Base-by-base conservation (phyloP, 345 rosid species). In the Rhodamnia argentea region DNA sequence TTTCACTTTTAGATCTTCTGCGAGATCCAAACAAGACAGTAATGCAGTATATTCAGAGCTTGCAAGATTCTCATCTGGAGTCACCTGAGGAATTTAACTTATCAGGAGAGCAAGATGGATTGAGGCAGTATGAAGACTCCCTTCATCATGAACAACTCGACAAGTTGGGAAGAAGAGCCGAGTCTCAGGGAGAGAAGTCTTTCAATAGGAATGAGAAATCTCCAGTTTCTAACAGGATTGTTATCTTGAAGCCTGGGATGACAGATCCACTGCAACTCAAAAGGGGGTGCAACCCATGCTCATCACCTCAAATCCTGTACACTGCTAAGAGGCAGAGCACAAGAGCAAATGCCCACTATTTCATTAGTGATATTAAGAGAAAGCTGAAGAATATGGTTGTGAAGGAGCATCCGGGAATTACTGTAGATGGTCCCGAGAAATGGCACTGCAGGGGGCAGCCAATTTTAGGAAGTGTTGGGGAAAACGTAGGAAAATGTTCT, bases 181-280 rank as follows among this genome's bases (percentile, higher is more conserved):
- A 92, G 83, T 88, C 93, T 85, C 86, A 82, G 83, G 93, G 90
- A 84, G 90, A 70, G 85, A 89, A 86, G 58, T 85, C 86, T 29
- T 87, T 84, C 37, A 89, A 87, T 82, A 92, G 82, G 86, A 87
- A 83, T 82, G 90, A 88, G 70, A 75, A 86, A 60, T 87, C 92
- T 76, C 92, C 93, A 91, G 87, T 91, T 87, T 89, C 95, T 44
- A 95, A 92, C 86, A 88, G 87, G 78, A 96, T 96, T 87, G 93
- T 94, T 57, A 93, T 94, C 86, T 90, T 95, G 91, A 95, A 95
- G 93, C 99, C 99, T 84, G 91, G 93, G 83, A 85, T 91, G 54
- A 76, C 88, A 55, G 84, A 86, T 75, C 32, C 88, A 89, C 91
- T 86, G 86, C 90, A 87, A 78, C 90, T 92, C 52, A 94, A 90